Evolutionary conservation across 257 asterid species (phyloP).

Genomic region (Jacaranda mimosifolia): DNA sequence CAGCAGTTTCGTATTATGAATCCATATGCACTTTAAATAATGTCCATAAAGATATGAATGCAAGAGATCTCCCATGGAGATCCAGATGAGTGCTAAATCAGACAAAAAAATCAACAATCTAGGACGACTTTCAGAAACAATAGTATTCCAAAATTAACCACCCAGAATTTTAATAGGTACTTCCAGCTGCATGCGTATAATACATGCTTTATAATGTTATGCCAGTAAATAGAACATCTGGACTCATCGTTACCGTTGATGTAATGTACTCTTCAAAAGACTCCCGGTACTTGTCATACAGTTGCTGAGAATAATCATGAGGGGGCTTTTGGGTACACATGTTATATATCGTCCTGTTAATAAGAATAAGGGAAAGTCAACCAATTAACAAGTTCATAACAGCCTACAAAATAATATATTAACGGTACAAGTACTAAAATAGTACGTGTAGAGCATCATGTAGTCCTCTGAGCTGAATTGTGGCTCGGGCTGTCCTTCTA

Average conservation of each 20-base stretch:
- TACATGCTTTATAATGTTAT: not conserved
- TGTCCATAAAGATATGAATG: not conserved
- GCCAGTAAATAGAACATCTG: conserved; percentile 33
- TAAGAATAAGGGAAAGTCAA: conserved; percentile 35
- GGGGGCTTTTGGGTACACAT: conserved; percentile 99
- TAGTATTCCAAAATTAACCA: not conserved
- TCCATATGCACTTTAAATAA: not conserved
- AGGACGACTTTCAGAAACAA: not conserved
- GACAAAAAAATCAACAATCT: conserved; percentile 13
- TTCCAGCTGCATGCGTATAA: conserved; percentile 14
- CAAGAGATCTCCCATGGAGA: conserved; percentile 6
- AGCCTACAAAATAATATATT: not conserved
- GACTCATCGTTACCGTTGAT: conserved; percentile 72
- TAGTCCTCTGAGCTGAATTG: conserved; percentile 95
- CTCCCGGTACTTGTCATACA: conserved; percentile 91
- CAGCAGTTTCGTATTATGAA: no score
- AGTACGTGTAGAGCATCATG: conserved; percentile 96
- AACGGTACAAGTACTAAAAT: not conserved
- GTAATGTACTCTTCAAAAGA: conserved; percentile 84
- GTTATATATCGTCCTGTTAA: conserved; percentile 85
- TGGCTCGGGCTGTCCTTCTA: conserved; percentile 89
- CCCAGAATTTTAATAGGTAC: not conserved
- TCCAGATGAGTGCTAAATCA: conserved; percentile 1
- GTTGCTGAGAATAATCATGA: conserved; percentile 94
- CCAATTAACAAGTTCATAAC: conserved; percentile 6